Base-by-base conservation (phyloP, 495 filamentous ascomycete species). In the Aspergillus indologenus region DNA sequence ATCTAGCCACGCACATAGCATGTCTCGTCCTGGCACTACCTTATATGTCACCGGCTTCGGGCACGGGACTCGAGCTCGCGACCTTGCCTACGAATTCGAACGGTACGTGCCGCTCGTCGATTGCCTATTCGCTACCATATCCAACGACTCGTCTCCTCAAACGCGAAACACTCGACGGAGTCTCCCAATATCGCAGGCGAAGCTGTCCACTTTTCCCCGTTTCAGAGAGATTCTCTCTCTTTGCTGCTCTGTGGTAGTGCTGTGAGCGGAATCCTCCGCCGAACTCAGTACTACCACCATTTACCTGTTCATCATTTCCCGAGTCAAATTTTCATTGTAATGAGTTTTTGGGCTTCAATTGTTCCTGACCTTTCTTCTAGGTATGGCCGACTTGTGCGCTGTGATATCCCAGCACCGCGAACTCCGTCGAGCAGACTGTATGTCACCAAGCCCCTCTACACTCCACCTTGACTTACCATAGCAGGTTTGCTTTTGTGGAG, bases 61-160 rank as follows among this genome's bases (percentile, higher is more conserved):
- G 81, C 93, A 96, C 75, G 95, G 94, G 70, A 99, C 94, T 73
- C 92, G 94, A 81, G 94, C 94, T 73, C 91, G 95, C 84, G 94
- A 99, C 80, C 91, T 99, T 76, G 94, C 94, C 81, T 98, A 96
- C 90, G 94, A 99, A 84, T 97, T 97, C 89, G 92, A 96, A 90
- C 90, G 93, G 95, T 98, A 95, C 83, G 89, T 92, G 65, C 71
- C 79, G 83, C 82, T 82, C 81, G 79, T 79, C 78, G 71, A 73
- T 72, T 73, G 60, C 34, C 65, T 72, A 66, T 69, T 64, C 70
- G 63, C 68, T 68, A 62, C 61, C 62, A 62, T 58, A 53, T 67
- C 66, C 63, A 60, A 63, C 69, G 67, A 64, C 31, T 57, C 65
- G 59, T 62, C 57, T 61, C 59, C 58, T 34, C 57, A 54, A 59